Evolutionary conservation across 371 early-diverging fungal species (phyloP), one percentile per base, ranked within the genome.

Genomic region (Mortierella sp.): DNA sequence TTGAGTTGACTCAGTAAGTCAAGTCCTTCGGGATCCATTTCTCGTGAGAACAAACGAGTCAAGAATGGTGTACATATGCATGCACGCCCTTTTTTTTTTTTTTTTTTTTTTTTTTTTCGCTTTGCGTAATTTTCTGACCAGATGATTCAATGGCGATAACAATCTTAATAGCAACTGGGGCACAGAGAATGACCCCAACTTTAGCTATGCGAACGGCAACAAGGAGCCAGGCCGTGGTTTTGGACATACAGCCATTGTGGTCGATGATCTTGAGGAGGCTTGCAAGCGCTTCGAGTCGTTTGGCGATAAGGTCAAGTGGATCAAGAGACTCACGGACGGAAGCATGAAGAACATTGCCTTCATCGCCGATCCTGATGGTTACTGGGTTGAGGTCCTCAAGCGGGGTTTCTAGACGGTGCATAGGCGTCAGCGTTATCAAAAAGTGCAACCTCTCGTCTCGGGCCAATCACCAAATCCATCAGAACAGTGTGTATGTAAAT

Each of bases 331-430:
- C 15, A 81, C 85, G 23, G 94, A 94, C 51, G 96, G 95, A 37
- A 85, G 77, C 25, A 94, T 94, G 95, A 90, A 90, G 76, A 82
- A 90, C 79, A 94, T 96, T 84, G 95, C 95, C 23, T 96, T 96
- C 72, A 87, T 93, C 55, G 80, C 89, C 60, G 96, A 96, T 69
- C 96, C 96, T 55, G 96, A 96, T 83, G 92, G 91, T 70, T 96
- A 96, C 80, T 94, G 94, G 89, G 83, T 94, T 62, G 94, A 94
- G 81, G 43, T 86, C 47, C 67, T 72, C 48, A 72, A 69, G 58
- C 73, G 37, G 37, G 37, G 37, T 37, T 37, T 37, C 37, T 37
- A 37, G 9, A n/a, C n/a, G n/a, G n/a, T n/a, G n/a, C n/a, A n/a
- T n/a, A n/a, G n/a, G n/a, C n/a, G n/a, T n/a, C n/a, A n/a, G n/a